Base-by-base conservation (phyloP, 1,284 basidiomycete genomes). In the Ustilago loliicola region DNA sequence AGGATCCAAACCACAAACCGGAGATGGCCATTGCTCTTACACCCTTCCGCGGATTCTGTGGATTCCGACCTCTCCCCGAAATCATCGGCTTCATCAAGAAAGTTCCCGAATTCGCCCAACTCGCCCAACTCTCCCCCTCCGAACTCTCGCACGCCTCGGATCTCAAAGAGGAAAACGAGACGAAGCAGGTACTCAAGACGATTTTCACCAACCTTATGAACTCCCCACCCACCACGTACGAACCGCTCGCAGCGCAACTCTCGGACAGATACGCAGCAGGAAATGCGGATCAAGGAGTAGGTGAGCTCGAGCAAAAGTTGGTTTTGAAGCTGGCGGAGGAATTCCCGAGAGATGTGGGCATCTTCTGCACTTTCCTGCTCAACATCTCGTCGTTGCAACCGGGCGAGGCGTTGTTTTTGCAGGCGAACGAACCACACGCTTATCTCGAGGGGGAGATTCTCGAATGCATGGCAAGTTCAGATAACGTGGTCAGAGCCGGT, bases 401-500 rank as follows among this genome's bases (percentile, higher is more conserved):
- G 0, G 96, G 96, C 1, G 91, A 98, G 83, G 95, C 96, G 0
- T 94, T 97, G 64, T 99, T 97, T 88, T 89, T 99, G 13, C 93
- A 94, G 47, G 96, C 96, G 1, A 94, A 97, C 78, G 95, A 98
- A 87, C 96, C 97, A 1, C 96, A 99, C 81, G 97, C 97, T 1
- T 99, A 99, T 86, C 90, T 99, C 61, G 91, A 91, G 38, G 85
- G 85, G 15, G 78, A 85, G 42, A 83, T 85, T 45, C 61, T 85
- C 30, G 85, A 86, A 64, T 86, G 85, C 80, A 86, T 86, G 85
- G 85, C 85, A 7, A 70, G 74, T 7, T 77, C 71, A 67, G 96
- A 99, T 88, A 99, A 99, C 87, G 97, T 99, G 85, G 97, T 99
- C 66, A 93, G 97, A 54, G 97, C 97, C 1, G 97, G 97, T 21